Percentiles rank a stretch among this genome's conserved stretches.
phyloP scores from a whole-genome alignment of 2,329 filamentous ascomycete species.

The Sporothrix brasiliensis region DNA sequence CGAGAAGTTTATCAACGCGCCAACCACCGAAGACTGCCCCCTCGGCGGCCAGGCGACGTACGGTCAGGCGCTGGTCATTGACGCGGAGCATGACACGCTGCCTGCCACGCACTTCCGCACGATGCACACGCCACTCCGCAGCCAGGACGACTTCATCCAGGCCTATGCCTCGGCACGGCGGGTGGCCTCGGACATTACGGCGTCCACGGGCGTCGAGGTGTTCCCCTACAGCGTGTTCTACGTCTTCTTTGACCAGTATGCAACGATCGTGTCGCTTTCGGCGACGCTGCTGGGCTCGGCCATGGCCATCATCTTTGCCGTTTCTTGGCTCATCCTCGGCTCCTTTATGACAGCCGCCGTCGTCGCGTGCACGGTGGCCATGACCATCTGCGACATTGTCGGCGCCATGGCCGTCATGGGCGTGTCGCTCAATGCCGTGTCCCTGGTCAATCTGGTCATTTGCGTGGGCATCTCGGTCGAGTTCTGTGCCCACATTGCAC shows the following conservation, averaged over 20 bases:
- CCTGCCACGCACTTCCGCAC: constrained; percentile 90
- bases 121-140: constrained; percentile 81
- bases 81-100: constrained; percentile 67
- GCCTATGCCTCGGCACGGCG: constrained; percentile 88
- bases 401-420: constrained; percentile 88
- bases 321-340: constrained; percentile 80
- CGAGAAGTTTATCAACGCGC: constrained; percentile 76
- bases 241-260: constrained; percentile 98
- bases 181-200: constrained; percentile 75
- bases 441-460: constrained; percentile 93
- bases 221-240: constrained; percentile 99
- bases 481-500: constrained; percentile 95
- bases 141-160: constrained; percentile 88
- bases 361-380: constrained; percentile 82
- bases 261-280: constrained; percentile 78
- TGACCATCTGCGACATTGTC: constrained; percentile 93
- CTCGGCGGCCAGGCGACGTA: constrained; percentile 89
- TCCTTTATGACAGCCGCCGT: constrained; percentile 79
- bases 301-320: constrained; percentile 79
- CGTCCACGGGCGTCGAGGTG: constrained; percentile 73
- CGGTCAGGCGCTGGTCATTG: constrained; percentile 77
- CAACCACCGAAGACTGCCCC: constrained; percentile 81
- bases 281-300: constrained; percentile 79
- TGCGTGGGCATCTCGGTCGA: constrained; percentile 96
- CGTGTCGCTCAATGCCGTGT: constrained; percentile 92